Conservation (phyloP, 306 rosid species). For the Vigna nakashimae region DNA sequence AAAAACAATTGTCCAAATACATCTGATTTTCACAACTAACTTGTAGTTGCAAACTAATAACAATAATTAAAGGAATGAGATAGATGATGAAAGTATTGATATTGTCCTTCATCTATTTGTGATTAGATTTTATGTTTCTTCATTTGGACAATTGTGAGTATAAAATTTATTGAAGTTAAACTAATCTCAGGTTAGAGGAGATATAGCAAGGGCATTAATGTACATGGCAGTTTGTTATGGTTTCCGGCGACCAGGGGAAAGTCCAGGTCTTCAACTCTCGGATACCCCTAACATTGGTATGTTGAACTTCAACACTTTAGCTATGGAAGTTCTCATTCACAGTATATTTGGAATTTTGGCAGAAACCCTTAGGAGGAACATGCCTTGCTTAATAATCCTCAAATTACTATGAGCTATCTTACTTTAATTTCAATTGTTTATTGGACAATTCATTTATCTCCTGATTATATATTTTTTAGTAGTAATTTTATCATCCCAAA, state of each 20-base stretch:
- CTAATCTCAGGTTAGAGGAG: constrained; percentile 75
- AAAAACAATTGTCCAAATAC: no score
- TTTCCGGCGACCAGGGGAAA: constrained; percentile 56
- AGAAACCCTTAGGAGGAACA: no score
- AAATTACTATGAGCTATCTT: no score
- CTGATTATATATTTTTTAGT: no score
- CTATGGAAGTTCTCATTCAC: constrained; percentile 16
- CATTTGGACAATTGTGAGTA: background rate
- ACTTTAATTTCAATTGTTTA: no score
- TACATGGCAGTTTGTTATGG: constrained; percentile 81
- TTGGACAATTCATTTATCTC: no score
- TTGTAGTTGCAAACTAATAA: background rate
- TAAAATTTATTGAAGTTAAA: constrained; percentile 15
- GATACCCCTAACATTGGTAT: constrained; percentile 68
- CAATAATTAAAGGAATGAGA: constrained; percentile 25
- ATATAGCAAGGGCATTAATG: constrained; percentile 80
- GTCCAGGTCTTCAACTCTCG: constrained; percentile 64
- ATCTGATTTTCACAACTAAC: constrained; percentile 3
- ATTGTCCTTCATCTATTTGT: background rate
- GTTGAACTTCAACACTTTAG: constrained; percentile 46
- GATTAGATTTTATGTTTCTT: constrained; percentile 6
- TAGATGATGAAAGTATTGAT: background rate
- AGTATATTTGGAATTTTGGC: constrained; percentile 3
- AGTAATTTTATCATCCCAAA: no score
- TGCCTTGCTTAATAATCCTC: no score